Evolutionary conservation across 2,329 filamentous ascomycete genomes (phyloP), one percentile per base, ranked within the genome.

Genomic region (Hymenoscyphus linearis): DNA sequence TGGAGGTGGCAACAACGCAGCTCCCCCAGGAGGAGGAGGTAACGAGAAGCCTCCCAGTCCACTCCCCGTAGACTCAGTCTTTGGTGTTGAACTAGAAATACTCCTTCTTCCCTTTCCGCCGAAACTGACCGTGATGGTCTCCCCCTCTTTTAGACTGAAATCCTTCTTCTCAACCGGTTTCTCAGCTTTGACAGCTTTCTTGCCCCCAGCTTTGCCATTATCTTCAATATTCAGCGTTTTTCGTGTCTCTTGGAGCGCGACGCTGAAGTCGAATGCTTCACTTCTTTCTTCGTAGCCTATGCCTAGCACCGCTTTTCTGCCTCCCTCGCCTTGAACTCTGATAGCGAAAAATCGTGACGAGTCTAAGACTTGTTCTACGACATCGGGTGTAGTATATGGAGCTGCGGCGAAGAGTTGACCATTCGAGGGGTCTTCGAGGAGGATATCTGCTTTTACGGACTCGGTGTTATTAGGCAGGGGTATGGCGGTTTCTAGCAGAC

Each of bases 221-320:
- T 78, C 76, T 14, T 85, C 83, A 71, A 88, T 79, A 0, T 85
- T 87, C 6, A 93, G 74, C 1, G 85, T 83, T 74, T 89, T 88
- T 69, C 88, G 80, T 22, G 87, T 88, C 74, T 95, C 91, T 74
- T 93, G 89, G 72, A 96, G 77, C 16, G 88, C 84, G 57, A 96
- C 88, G 64, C 85, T 84, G 70, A 96, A 92, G 72, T 96, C 91
- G 68, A 96, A 93, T 1, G 92, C 90, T 69, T 93, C 90, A 70
- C 85, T 86, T 56, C 92, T 80, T 74, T 96, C 91, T 78, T 96
- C 91, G 72, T 96, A 96, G 10, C 91, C 92, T 66, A 96, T 85
- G 10, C 92, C 91, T 62, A 96, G 76, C 53, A 89, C 83, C 12
- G 92, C 91, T 74, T 91, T 93, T 68, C 87, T 82, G 1, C 89